Base-by-base conservation (phyloP, 345 rosid species). In the Viola odorata region DNA sequence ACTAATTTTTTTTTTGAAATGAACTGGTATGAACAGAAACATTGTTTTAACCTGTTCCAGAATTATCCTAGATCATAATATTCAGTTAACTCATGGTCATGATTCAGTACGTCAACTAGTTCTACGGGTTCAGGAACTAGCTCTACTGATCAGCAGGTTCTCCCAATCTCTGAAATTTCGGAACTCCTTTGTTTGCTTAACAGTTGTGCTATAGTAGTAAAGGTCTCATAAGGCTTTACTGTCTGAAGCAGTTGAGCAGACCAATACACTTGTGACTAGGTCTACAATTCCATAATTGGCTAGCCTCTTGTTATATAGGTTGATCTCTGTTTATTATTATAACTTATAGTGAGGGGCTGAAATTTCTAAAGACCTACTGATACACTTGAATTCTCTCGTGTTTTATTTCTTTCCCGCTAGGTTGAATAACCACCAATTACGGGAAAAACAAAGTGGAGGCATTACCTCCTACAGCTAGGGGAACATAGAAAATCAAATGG, bases 21-120 rank as follows among this genome's bases (percentile, higher is more conserved):
- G 88, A 84, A 64, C 61, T 84, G 73, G 82, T 77, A 56, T 86
- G 96, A 89, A 84, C 87, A 14, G 89, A 87, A 64, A 74, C 86
- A 13, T 66, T 75, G 62, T n/a, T 85, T 86, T 72, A 63, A 61
- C 50, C 75, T 90, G 64, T 80, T 84, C 13, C 91, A 85, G 58
- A 84, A 77, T n/a, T 63, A 65, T 90, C 41, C 68, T 85, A 73
- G 77, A 71, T 57, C 82, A 72, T 38, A 80, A 76, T 68, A 74
- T 81, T 62, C 78, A 82, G 58, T 71, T 88, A 37, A 79, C 85
- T n/a, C n/a, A n/a, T n/a, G n/a, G n/a, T 16, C 84, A 69, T 76
- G 91, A 71, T 72, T 78, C 85, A 2, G 75, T 83, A 59, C 86
- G 85, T 81, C 68, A 65, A 60, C 80, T 88, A 63, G 73, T 77